A percentile compares a stretch with the other conserved stretches of the same genome.
Conservation (phyloP, 2,329 filamentous ascomycete genomes). For the Dactylellina sp. region DNA sequence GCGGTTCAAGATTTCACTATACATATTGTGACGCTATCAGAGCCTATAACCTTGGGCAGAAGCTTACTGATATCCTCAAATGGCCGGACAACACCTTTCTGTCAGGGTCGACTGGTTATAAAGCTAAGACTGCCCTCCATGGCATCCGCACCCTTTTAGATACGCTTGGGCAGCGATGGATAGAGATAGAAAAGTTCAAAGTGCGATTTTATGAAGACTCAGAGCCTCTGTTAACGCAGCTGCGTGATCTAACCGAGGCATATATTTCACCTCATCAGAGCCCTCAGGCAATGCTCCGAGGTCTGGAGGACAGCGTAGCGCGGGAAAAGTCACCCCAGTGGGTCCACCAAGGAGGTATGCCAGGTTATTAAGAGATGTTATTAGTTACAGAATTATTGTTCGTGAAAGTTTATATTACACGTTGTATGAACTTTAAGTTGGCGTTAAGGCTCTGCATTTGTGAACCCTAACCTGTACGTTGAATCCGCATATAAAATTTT, state of each 20-base stretch:
- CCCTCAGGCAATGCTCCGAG: conserved; percentile 50
- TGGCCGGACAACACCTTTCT: conserved; percentile 51
- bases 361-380: conserved; percentile 21
- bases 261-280: conserved; percentile 53
- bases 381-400: background rate
- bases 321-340: conserved; percentile 47
- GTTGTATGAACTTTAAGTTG: background rate
- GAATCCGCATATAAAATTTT: background rate
- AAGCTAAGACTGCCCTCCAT: conserved; percentile 38
- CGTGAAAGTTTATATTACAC: background rate
- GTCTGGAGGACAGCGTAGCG: conserved; percentile 47
- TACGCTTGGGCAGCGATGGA: conserved; percentile 47
- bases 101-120: conserved; percentile 34
- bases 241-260: conserved; percentile 40
- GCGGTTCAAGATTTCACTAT: conserved; percentile 48
- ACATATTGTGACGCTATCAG: conserved; percentile 56
- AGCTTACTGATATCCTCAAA: conserved; percentile 49
- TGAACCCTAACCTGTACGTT: no score
- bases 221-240: conserved; percentile 36
- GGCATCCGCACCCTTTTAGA: conserved; percentile 48
- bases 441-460: conserved; percentile 13
- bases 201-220: conserved; percentile 52
- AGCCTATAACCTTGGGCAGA: conserved; percentile 52
- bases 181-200: conserved; percentile 52
- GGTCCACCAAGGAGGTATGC: conserved; percentile 43